Base-by-base conservation (phyloP, 2,329 filamentous ascomycete species). In the Fusarium heterosporum region DNA sequence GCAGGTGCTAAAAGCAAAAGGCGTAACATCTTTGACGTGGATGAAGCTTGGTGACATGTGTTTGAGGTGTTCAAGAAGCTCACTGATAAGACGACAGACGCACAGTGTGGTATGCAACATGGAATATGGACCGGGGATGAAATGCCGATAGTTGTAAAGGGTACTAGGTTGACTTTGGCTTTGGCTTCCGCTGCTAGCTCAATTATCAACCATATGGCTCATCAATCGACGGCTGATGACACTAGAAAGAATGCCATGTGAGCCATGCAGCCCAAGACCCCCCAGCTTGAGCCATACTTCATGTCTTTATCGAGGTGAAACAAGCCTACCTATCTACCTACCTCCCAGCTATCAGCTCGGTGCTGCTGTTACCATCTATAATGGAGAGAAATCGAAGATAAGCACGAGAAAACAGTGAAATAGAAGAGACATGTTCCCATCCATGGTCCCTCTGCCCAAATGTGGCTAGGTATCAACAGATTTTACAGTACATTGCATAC, bases 211-310 rank as follows among this genome's bases (percentile, higher is more conserved):
- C 8, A n/a, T 9, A 22, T 22, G 22, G 22, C 22, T 22, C 32
- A 34, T 34, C 16, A 16, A 52, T 60, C 45, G 28, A 60, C 39
- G 41, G 48, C 34, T 64, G 22, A 61, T 49, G 46, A 50, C 55
- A 61, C 64, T 68, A 68, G 51, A 63, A 52, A 65, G 53, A 55
- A 61, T 68, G 64, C 64, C 64, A 68, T 68, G 64, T 68, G 55
- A 68, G 64, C 55, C 26, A 61, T 38, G 54, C 36, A 48, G 30
- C 32, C 22, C 6, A 6, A 22, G 22, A 22, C 22, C 26, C 51
- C 34, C n/a, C 39, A 40, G 26, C 47, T 52, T 32, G 51, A 67
- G 63, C 53, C 43, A 41, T 59, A 50, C 38, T 64, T 34, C 42
- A 68, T 68, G 64, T 46, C 19, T 30, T 54, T 68, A 68, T 68